These are phyloP conservation scores for Peribolospora baueri DNA, from an alignment of 768 basidiomycete species.

Conservation along the genomic window DNA sequence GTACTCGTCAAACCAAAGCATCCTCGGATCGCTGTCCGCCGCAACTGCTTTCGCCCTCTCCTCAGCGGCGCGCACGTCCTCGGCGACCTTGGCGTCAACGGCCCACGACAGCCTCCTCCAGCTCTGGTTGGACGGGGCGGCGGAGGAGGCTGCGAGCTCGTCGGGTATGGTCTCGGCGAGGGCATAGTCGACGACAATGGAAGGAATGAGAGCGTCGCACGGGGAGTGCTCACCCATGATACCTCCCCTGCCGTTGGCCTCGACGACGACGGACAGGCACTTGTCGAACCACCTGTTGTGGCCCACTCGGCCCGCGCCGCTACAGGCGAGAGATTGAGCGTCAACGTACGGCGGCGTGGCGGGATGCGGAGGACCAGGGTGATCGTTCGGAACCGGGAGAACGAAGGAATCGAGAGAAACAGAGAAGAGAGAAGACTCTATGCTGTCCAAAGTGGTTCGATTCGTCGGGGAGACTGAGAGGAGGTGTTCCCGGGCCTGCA, in stretches of 20 bases:
- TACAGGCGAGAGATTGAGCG: constrained; percentile 49
- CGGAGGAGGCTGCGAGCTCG: constrained; percentile 20
- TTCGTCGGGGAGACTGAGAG: constrained; percentile 46
- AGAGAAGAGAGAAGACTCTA: constrained; percentile 51
- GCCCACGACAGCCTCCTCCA: constrained; percentile 38
- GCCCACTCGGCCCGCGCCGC: constrained; percentile 35
- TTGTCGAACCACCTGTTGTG: constrained; percentile 83
- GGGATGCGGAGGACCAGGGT: constrained; percentile 8
- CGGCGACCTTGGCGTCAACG: constrained; percentile 32
- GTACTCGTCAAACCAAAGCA: constrained; percentile 57
- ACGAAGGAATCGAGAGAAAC: constrained; percentile 61
- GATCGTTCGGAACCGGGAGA: constrained; percentile 15
- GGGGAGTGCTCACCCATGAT: constrained; percentile 77
- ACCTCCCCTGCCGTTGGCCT: constrained; percentile 59
- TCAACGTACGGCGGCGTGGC: constrained; percentile 27
- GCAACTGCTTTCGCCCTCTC: constrained; percentile 34
- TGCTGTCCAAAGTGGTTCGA: constrained; percentile 30
- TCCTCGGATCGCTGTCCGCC: constrained; percentile 56
- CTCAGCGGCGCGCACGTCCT: constrained; percentile 36
- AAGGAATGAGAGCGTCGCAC: constrained; percentile 70
- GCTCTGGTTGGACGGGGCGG: constrained; percentile 4
- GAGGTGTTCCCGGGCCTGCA: constrained; percentile 46
- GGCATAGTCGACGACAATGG: constrained; percentile 60
- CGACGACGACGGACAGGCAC: constrained; percentile 53
- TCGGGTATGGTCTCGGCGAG: constrained; percentile 38